These are phyloP conservation scores for Spergularia marina DNA, from an alignment of 148 eudicot species.

Conservation along the genomic window DNA sequence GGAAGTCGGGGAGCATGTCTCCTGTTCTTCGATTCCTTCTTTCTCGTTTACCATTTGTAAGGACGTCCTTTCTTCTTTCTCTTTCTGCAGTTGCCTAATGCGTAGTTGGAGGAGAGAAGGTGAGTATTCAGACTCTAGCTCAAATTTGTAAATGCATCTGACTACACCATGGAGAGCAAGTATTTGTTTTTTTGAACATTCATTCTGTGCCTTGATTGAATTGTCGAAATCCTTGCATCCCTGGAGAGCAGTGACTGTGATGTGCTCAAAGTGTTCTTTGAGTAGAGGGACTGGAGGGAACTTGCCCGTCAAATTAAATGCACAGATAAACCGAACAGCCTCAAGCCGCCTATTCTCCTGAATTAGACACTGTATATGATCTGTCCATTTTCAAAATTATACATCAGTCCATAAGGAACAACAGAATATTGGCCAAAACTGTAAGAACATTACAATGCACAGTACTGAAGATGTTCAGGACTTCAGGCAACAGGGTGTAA, in stretches of 20 bases:
- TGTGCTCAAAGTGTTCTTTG: conserved; percentile 10
- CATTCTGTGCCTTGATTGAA: conserved; percentile 12
- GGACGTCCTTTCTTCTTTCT: conserved; percentile 5
- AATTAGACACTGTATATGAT: conserved; percentile 13
- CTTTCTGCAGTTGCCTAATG: conserved; percentile 9
- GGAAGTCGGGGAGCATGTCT: background rate
- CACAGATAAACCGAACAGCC: conserved; percentile 21
- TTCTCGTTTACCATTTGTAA: background rate
- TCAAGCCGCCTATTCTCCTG: conserved; percentile 15
- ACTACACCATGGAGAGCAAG: conserved; percentile 15
- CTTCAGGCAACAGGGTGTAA: background rate
- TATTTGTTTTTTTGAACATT: conserved; percentile 21
- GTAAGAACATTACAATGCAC: background rate
- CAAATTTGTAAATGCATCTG: conserved; percentile 17
- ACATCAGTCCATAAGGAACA: background rate
- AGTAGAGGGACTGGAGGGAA: conserved; percentile 20
- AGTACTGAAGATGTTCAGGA: background rate
- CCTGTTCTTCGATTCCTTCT: background rate
- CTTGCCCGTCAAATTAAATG: conserved; percentile 9
- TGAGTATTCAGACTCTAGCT: conserved; percentile 10
- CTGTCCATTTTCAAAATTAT: background rate
- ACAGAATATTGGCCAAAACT: background rate
- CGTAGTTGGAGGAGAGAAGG: conserved; percentile 7
- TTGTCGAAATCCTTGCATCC: conserved; percentile 9
- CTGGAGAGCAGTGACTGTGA: background rate